Base-by-base conservation (phyloP, 352 stramenopile species). In the Thalassiosira delicatula region DNA sequence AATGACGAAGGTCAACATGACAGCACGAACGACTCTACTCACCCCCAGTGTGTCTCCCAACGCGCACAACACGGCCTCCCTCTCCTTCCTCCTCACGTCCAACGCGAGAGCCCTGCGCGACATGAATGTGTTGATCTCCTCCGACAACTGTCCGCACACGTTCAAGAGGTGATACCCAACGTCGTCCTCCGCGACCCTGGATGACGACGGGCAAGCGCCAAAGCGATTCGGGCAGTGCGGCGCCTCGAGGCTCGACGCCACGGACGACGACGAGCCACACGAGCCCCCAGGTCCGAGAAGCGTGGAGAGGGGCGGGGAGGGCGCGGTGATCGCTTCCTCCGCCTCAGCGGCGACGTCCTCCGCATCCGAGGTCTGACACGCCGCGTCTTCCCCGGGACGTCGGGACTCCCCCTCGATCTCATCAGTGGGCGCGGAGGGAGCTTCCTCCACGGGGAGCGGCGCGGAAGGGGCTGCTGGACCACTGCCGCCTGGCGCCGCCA, bases 51-150 rank as follows among this genome's bases (percentile, higher is more conserved):
- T 85, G 57, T 91, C 81, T 69, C 91, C 81, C 21, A 94, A 73
- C 30, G 90, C 88, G 56, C 33, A 46, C 32, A 94, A 62, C 0
- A 94, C 67, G 19, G 83, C 76, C 61, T 65, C 70, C 44, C 90
- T 65, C 62, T 94, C 90, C 29, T 69, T 79, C 63, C 90, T 73
- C 51, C 90, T 79, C 40, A 86, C 33, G 49, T 70, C 62, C n/a
- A 94, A 73, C 23, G 90, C 87, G 33, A 81, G 44, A 46, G 88
- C 70, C 69, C 90, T 44, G 25, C 88, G 67, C 25, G 70, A 81
- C 90, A 94, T 94, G 70, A 94, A 94, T 17, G 84, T 79, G 40
- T 75, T 73, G 23, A 94, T 92, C 68, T 94, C 90, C 54, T 80
- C 71, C 3, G 81, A 88, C 25, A 94, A 60, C 37, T 85, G 68